A percentile compares a stretch with the other conserved stretches of the same genome.
Conservation (phyloP, 2,329 filamentous ascomycete genomes). For the Clonostachys rhizophaga region DNA sequence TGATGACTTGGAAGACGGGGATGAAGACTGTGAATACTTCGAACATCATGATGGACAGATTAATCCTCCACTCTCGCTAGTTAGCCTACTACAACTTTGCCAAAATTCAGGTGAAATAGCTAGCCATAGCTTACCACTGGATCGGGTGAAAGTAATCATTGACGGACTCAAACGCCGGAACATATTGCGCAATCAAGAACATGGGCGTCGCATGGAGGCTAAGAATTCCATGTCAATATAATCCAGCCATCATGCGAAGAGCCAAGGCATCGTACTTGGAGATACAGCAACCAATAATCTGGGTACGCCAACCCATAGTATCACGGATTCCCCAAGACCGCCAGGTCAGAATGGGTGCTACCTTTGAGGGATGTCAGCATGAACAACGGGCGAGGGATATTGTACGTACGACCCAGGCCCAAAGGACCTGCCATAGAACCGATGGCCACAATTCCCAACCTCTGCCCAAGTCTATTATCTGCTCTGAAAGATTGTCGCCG, state of each 20-base stretch:
- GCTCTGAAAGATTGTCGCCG: slow-evolving; percentile 43
- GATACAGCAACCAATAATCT: slow-evolving; percentile 48
- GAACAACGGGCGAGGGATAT: slow-evolving; percentile 1
- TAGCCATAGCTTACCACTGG: slow-evolving; percentile 48
- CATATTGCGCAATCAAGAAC: slow-evolving; percentile 58
- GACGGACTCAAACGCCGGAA: slow-evolving; percentile 41
- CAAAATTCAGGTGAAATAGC: neutral
- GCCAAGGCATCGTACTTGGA: slow-evolving; percentile 15
- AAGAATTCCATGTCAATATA: slow-evolving; percentile 14
- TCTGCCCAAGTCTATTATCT: slow-evolving; percentile 30
- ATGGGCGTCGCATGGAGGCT: slow-evolving; percentile 60
- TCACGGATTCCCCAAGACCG: slow-evolving; percentile 57
- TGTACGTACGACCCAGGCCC: slow-evolving; percentile 43
- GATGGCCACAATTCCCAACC: slow-evolving; percentile 69
- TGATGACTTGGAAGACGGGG: slow-evolving; percentile 54
- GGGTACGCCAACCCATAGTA: slow-evolving; percentile 58
- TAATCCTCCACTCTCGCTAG: slow-evolving; percentile 15
- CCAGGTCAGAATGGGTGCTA: slow-evolving; percentile 55
- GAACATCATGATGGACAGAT: slow-evolving; percentile 53
- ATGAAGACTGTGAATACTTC: slow-evolving; percentile 59
- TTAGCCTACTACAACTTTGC: neutral
- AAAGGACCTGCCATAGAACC: slow-evolving; percentile 56
- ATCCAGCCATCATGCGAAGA: too few relatives aligned
- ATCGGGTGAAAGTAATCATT: slow-evolving; percentile 54
- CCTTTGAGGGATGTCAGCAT: neutral